A percentile compares a stretch with the other conserved stretches of the same genome.
These are phyloP conservation scores for Delphinella strobiligena DNA, from an alignment of 2,329 filamentous ascomycete species.

Conservation along the genomic window DNA sequence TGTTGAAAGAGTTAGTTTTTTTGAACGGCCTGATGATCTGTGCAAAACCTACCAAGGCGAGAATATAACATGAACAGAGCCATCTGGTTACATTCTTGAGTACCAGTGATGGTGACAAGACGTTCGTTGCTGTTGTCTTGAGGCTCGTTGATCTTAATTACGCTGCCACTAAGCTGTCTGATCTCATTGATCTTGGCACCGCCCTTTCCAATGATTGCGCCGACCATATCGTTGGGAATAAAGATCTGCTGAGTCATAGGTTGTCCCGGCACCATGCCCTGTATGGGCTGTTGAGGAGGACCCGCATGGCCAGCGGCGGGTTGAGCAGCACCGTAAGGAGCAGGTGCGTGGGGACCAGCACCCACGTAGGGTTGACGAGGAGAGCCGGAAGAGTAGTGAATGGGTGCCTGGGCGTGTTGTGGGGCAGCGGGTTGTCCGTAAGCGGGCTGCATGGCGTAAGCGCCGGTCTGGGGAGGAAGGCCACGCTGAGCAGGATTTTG, in stretches of 20 bases:
- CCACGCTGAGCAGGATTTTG: constrained; percentile 66
- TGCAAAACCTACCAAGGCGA: constrained; percentile 64
- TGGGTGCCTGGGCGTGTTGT: constrained; percentile 44
- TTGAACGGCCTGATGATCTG: no score
- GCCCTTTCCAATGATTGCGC: constrained; percentile 96
- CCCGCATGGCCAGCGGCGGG: constrained; percentile 44
- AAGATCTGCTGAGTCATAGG: constrained; percentile 96
- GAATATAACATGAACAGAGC: constrained; percentile 99
- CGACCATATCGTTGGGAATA: constrained; percentile 99
- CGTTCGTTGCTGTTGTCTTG: constrained; percentile 99
- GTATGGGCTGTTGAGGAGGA: constrained; percentile 63
- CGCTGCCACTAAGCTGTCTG: constrained; percentile 87
- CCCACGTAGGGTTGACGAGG: constrained; percentile 68
- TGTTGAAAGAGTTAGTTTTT: constrained; percentile 6
- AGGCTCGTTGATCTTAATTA: constrained; percentile 99
- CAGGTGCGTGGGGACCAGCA: constrained; percentile 67
- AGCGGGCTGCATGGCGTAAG: constrained; percentile 53
- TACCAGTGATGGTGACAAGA: constrained; percentile 92
- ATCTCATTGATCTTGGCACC: constrained; percentile 99
- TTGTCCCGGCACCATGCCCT: constrained; percentile 62
- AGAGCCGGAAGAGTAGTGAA: constrained; percentile 59
- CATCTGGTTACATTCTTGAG: constrained; percentile 98
- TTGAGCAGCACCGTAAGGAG: constrained; percentile 41
- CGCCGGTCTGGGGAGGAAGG: constrained; percentile 38
- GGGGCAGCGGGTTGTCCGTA: constrained; percentile 40